Evolutionary conservation across 345 rosid species (phyloP).

Genomic region (Firmiana major): DNA sequence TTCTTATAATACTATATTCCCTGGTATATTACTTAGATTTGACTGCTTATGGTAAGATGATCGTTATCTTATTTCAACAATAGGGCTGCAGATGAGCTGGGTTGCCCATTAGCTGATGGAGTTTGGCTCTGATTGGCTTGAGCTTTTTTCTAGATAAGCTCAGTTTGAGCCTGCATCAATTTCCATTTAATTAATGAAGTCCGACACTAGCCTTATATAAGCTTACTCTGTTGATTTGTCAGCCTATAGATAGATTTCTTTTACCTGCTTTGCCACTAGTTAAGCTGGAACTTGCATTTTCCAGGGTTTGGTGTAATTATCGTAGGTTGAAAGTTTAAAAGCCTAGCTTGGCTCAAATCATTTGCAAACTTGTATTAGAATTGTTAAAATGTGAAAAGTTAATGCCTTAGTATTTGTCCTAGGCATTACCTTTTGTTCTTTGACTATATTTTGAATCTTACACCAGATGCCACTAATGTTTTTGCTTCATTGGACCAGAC

Average conservation of each 20-base stretch:
- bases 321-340: background rate
- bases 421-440: background rate
- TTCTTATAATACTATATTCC: no score
- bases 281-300: background rate
- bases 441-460: conserved; percentile 4
- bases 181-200: background rate
- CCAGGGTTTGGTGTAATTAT: no score
- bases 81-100: background rate
- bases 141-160: background rate
- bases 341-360: background rate
- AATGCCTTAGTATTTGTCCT: background rate
- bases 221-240: background rate
- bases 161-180: background rate
- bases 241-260: background rate
- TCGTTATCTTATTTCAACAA: background rate
- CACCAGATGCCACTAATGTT: background rate
- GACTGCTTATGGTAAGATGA: no score
- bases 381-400: background rate
- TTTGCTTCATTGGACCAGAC: conserved; percentile 39
- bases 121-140: background rate
- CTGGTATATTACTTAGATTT: no score
- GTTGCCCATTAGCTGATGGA: background rate
- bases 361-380: background rate
- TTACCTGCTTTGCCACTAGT: background rate
- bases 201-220: background rate